Evolutionary conservation across 805 yeast genomes (phyloP).

Genomic region (Ogataea neopini): DNA sequence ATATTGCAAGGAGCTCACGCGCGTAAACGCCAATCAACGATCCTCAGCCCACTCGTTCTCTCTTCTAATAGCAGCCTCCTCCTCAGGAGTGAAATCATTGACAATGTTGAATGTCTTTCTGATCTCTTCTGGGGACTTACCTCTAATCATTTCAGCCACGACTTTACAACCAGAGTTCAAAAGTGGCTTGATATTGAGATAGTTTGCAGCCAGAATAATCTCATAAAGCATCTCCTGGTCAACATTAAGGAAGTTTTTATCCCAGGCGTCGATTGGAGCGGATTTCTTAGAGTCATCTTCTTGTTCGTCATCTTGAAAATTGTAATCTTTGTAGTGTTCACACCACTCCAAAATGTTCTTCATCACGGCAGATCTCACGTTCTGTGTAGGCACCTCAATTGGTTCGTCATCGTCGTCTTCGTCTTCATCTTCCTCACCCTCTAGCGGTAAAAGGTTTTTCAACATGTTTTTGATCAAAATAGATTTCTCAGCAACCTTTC

Average conservation of each 20-base stretch:
- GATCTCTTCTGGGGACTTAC: constrained; percentile 77
- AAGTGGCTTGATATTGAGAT: constrained; percentile 71
- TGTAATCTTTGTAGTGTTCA: constrained; percentile 84
- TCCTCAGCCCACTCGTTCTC: constrained; percentile 93
- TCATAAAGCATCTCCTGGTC: constrained; percentile 90
- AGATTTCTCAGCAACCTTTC: constrained; percentile 84
- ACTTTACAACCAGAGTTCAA: constrained; percentile 79
- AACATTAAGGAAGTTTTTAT: constrained; percentile 86
- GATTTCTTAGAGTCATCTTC: constrained; percentile 84
- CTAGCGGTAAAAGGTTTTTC: constrained; percentile 54
- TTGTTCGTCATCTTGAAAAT: constrained; percentile 71
- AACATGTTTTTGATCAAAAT: constrained; percentile 83
- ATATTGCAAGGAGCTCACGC: not conserved
- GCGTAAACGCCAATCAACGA: constrained; percentile 41
- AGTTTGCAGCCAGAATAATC: constrained; percentile 79
- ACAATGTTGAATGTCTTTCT: constrained; percentile 78
- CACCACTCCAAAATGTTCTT: constrained; percentile 96
- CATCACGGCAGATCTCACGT: constrained; percentile 83
- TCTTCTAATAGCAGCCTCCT: constrained; percentile 83
- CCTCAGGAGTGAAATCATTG: constrained; percentile 83
- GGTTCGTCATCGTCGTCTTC: constrained; percentile 63
- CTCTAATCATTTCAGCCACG: constrained; percentile 82
- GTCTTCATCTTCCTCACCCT: constrained; percentile 41
- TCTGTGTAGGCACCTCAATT: constrained; percentile 84
- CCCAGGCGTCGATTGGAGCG: constrained; percentile 96